A percentile compares a stretch with the other conserved stretches of the same genome.
phyloP scores from a whole-genome alignment of 805 yeast genomes.

The Suhomyces canberraensis region DNA sequence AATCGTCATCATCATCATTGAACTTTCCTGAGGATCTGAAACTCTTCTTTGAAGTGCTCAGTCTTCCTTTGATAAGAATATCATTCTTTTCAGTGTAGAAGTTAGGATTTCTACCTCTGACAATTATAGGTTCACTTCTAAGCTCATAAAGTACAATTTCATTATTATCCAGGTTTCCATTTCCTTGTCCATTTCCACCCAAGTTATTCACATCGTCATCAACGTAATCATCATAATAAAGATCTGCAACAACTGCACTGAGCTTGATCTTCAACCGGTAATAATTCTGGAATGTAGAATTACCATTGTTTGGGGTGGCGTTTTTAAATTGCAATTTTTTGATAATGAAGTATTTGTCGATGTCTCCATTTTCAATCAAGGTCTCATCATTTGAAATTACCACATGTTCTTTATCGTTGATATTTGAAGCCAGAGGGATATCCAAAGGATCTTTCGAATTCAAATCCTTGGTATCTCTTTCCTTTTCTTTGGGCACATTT shows the following conservation, averaged over 20 bases:
- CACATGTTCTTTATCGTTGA: conserved; percentile 22
- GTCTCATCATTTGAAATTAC: conserved; percentile 24
- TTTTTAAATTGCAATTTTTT: conserved; percentile 47
- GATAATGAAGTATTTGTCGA: conserved; percentile 31
- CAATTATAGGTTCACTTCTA: conserved; percentile 47
- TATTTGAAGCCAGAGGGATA: conserved; percentile 15
- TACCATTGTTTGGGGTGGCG: conserved; percentile 53
- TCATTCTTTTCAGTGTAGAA: conserved; percentile 55
- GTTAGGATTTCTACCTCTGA: conserved; percentile 61
- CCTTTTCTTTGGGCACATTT: conserved; percentile 11
- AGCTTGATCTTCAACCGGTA: conserved; percentile 37
- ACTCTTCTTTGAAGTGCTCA: conserved; percentile 7
- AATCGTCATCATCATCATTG: conserved; percentile 7
- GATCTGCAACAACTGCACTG: conserved; percentile 36
- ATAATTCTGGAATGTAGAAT: conserved; percentile 43
- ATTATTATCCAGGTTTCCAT: conserved; percentile 20
- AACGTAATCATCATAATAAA: conserved; percentile 36
- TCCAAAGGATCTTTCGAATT: conserved; percentile 7
- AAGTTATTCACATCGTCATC: conserved; percentile 25
- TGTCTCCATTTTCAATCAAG: conserved; percentile 16
- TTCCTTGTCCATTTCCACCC: conserved; percentile 10
- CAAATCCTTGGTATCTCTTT: conserved; percentile 1
- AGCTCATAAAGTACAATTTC: conserved; percentile 31
- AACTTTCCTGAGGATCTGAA: conserved; percentile 6
- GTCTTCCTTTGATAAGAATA: conserved; percentile 33